Base-by-base conservation (phyloP, 2,329 filamentous ascomycete species). In the Aspergillus fumigatiaffinis region DNA sequence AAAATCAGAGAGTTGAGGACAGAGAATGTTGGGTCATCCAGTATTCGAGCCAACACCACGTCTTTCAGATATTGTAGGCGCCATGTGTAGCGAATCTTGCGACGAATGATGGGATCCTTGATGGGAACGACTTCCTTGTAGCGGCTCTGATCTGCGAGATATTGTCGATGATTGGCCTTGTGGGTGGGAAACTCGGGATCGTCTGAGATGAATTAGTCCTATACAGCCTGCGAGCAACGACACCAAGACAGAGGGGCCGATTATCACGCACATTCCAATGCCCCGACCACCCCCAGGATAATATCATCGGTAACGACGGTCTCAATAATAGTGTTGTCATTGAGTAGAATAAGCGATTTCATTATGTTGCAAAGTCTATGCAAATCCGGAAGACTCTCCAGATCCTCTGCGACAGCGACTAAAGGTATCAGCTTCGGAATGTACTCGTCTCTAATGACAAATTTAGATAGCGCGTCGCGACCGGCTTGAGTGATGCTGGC, bases 1-100 rank as follows among this genome's bases (percentile, higher is more conserved):
- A 97, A 99, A 65, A 99, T 99, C 66, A 97, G 84, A 52, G 92
- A 96, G 76, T 97, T 99, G 63, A 99, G 86, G 26, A 97, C 92
- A 25, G 91, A 96, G 74, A 97, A 99, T 21, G 94, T 99, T 51
- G 93, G 93, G 73, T 99, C 94, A 75, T 99, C 94, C 60, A 99
- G 82, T 62, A 99, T 97, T 61, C 94, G 87, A 29, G 94, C 94
- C 47, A 99, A 83, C 1, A 97, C 93, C n/a, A 99, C 94, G 68
- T 99, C 94, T 74, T 97, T 99, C 54, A 99, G 82, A 72, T 99
- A 99, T 70, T 96, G 92, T 35, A 99, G 79, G 42, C 94, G 90
- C 77, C 97, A 97, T 1, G 94, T 97, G 73, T 92, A 91, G 70
- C 97, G 92, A 42, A 99, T 97, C 79, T 97, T 97, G 67, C 85